A percentile compares a stretch with the other conserved stretches of the same genome.
Evolutionary conservation across 2,329 filamentous ascomycete species (phyloP).

Genomic region (Claviceps quebecensis): DNA sequence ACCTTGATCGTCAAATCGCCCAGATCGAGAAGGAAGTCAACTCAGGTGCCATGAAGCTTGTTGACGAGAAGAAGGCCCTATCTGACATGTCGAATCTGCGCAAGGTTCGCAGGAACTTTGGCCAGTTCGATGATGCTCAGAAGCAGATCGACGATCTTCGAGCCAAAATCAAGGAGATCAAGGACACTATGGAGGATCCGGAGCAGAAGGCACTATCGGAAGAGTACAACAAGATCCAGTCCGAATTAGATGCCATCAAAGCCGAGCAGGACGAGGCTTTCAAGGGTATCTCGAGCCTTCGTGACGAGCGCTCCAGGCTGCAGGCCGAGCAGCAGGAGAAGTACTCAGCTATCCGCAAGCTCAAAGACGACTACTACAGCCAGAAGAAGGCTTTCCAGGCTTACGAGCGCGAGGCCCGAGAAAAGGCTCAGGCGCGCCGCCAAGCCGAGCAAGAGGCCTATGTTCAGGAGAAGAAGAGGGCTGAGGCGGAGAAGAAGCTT

Average conservation of each 20-base stretch:
- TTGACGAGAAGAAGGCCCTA: conserved; percentile 93
- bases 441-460: conserved; percentile 67
- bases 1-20: conserved; percentile 72
- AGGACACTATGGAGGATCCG: conserved; percentile 80
- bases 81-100: conserved; percentile 68
- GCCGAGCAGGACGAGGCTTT: conserved; percentile 81
- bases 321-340: conserved; percentile 80
- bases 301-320: conserved; percentile 73
- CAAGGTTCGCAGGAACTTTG: conserved; percentile 86
- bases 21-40: conserved; percentile 76
- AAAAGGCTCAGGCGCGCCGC: conserved; percentile 61
- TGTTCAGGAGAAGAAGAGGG: conserved; percentile 59
- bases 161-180: conserved; percentile 75
- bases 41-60: conserved; percentile 80
- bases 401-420: conserved; percentile 72
- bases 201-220: conserved; percentile 81
- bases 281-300: conserved; percentile 72
- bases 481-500: conserved; percentile 61
- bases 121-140: conserved; percentile 68
- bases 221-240: conserved; percentile 70
- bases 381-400: conserved; percentile 69
- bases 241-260: conserved; percentile 81
- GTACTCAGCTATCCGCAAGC: conserved; percentile 63
- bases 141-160: conserved; percentile 82
- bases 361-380: conserved; percentile 81